Base-by-base conservation (phyloP, 176 grass and related monocot species). In the Carex parvula region DNA sequence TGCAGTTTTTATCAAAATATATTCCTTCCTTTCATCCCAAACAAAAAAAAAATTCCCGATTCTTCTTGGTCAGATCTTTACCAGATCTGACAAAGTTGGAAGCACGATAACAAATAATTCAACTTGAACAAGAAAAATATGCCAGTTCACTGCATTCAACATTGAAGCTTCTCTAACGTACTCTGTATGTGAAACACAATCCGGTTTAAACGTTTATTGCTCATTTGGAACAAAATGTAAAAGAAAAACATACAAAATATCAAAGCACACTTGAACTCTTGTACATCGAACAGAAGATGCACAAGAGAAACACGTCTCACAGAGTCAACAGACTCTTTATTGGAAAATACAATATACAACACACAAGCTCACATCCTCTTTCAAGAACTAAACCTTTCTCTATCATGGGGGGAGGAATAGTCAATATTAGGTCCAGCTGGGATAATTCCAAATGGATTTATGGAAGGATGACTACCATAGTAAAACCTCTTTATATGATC, bases 401-500 rank as follows among this genome's bases (percentile, higher is more conserved):
- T 91, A 75, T 98, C 91, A 20, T 98, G 92, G 12, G 91, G 92
- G 42, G 95, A 85, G 60, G 75, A 89, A 75, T 95, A 98, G 48
- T 98, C 83, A 64, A 95, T 84, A 65, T 88, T 87, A 61, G 95
- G 91, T 9, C 95, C 92, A 13, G 64, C 70, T 2, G 95, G 95
- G 84, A 98, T 87, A 66, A 98, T 91, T 56, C 91, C 55, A 29
- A 83, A 94, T 3, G 92, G 87, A 73, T 93, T 98, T 75, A 98
- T 89, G 17, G 88, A 89, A 24, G 91, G 95, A 86, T 98, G 95
- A 73, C 95, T 98, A 76, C 95, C 92, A 42, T 94, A 98, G 72
- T 98, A 98, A 88, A 94, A 92, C 83, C 94, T 93, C 88, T 86
- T 91, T 63, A 98, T 93, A 79, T 94, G 95, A 15, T 91, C 83